phyloP scores from a whole-genome alignment of 257 asterid species.

The Capsicum pubescens region DNA sequence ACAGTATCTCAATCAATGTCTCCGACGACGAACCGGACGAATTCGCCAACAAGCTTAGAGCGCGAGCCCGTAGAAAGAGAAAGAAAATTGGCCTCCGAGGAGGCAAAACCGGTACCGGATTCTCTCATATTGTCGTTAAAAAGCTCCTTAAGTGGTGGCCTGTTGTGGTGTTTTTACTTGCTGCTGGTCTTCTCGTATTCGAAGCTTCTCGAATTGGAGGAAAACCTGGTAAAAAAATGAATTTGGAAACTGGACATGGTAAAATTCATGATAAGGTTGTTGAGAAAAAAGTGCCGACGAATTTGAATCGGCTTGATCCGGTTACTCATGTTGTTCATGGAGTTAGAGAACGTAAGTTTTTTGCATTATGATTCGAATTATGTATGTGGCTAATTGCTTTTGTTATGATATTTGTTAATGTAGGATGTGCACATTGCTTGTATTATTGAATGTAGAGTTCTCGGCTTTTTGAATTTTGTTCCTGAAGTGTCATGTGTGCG shows the following conservation, averaged over 20 bases:
- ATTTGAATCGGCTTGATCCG: slow-evolving; percentile 78
- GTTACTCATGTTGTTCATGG: slow-evolving; percentile 66
- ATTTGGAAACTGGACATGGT: slow-evolving; percentile 30
- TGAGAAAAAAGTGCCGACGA: slow-evolving; percentile 46
- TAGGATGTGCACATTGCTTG: background rate
- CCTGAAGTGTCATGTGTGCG: too few species aligned
- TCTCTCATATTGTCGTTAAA: slow-evolving; percentile 46
- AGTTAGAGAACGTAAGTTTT: slow-evolving; percentile 72
- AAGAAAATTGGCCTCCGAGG: slow-evolving; percentile 58
- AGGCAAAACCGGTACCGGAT: slow-evolving; percentile 52
- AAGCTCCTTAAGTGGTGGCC: slow-evolving; percentile 79
- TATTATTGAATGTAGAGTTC: background rate
- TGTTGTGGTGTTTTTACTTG: slow-evolving; percentile 56
- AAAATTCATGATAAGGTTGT: slow-evolving; percentile 26
- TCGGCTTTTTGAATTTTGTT: too few species aligned
- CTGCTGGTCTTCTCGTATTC: slow-evolving; percentile 57
- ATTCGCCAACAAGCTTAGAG: slow-evolving; percentile 48
- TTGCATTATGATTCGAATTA: background rate
- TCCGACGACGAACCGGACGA: slow-evolving; percentile 79
- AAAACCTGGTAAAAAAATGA: slow-evolving; percentile 38
- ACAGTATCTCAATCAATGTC: slow-evolving; percentile 58
- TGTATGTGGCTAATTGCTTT: background rate
- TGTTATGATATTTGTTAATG: background rate
- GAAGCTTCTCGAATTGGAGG: slow-evolving; percentile 66
- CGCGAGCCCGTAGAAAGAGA: slow-evolving; percentile 69